phyloP scores from a whole-genome alignment of 108 stramenopile genomes.

The Bacterosira constricta region DNA sequence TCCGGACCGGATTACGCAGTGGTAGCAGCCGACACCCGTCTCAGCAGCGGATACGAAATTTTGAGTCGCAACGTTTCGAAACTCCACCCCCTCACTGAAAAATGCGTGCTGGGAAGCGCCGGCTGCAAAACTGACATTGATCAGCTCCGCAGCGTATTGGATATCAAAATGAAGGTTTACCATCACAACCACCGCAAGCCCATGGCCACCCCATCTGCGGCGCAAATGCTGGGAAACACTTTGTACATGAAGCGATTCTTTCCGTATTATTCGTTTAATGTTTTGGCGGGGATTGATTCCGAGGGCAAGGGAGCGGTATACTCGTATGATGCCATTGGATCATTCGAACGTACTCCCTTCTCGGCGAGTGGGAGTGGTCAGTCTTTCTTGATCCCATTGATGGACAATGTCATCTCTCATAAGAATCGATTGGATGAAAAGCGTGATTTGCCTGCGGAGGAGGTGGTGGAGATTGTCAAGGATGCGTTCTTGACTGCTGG shows the following conservation, averaged over 20 bases:
- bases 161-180: constrained; percentile 91
- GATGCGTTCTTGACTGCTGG: constrained; percentile 95
- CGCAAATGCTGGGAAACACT: constrained; percentile 95
- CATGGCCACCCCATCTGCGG: constrained; percentile 92
- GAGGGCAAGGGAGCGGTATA: constrained; percentile 96
- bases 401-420: constrained; percentile 96
- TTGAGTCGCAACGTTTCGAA: constrained; percentile 87
- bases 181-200: constrained; percentile 93
- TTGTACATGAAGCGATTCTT: constrained; percentile 98
- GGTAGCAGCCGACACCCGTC: constrained; percentile 94
- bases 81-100: constrained; percentile 78
- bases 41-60: constrained; percentile 93
- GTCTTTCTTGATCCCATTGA: constrained; percentile 86
- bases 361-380: constrained; percentile 91
- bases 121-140: constrained; percentile 98
- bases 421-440: constrained; percentile 93
- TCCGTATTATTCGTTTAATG: constrained; percentile 99
- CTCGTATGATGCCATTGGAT: constrained; percentile 98
- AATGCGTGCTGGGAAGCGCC: constrained; percentile 91
- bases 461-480: constrained; percentile 96
- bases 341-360: constrained; percentile 89
- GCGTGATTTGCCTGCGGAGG: constrained; percentile 77
- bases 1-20: constrained; percentile 94
- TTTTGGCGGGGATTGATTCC: constrained; percentile 94
- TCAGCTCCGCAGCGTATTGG: constrained; percentile 88